Evolutionary conservation across 176 grass and related monocot species (phyloP), one percentile per base, ranked within the genome.

Genomic region (Echinochloa phyllopogon): DNA sequence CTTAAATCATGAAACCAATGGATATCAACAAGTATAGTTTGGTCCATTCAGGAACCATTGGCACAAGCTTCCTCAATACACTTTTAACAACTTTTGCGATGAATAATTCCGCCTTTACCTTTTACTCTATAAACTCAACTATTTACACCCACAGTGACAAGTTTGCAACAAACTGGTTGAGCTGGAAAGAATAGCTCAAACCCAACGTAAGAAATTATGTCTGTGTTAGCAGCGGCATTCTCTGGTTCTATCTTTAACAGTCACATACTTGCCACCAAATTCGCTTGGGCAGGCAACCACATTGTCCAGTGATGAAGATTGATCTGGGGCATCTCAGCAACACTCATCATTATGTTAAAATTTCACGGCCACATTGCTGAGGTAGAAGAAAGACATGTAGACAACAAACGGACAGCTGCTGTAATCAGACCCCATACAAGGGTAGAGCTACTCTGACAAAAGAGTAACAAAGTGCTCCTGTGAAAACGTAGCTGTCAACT

Each of bases 401-500:
- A 37, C n/a, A 61, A 60, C 43, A 0, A 15, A 80, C 27, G 33
- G 6, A 58, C 58, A 6, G 5, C 9, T 24, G 48, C 12, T 21
- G 67, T 74, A 87, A 59, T 96, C 74, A 99, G 69, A 94, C 77
- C 18, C 94, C 97, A 21, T 89, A 96, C 11, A 96, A 68, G 44
- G 90, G 96, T 61, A 96, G 47, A 38, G 65, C 90, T 37, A 99
- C 91, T 85, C 92, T 96, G 53, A 96, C 78, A 86, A 99, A 99
- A 7, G 94, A 99, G 89, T 99, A 96, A 87, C 97, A 90, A 57
- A 99, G 88, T 23, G 97, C 97, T 62, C 97, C 97, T 3, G 97
- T 92, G 92, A 99, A 99, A 58, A 96, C 94, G 39, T 99, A 96
- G 86, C 97, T 99, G 85, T 99, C 97, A 65, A 94, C 84, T 85